Evolutionary conservation across 2,329 filamentous ascomycete species (phyloP), one percentile per base, ranked within the genome.

Genomic region (Ophiostoma triangulosporum): DNA sequence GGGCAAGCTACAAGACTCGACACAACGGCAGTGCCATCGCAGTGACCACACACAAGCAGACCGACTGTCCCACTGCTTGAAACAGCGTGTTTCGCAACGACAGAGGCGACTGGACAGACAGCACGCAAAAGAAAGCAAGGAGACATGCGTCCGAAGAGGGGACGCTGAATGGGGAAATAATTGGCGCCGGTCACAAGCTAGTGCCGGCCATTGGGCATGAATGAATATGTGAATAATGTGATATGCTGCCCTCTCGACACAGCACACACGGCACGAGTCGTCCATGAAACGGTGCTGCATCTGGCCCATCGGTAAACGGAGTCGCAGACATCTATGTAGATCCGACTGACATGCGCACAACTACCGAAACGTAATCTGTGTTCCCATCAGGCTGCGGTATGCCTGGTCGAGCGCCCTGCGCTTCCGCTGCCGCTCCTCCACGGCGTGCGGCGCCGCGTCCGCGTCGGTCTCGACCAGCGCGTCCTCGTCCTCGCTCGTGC

Each of bases 401-500:
- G 93, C 83, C 62, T 90, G 81, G 50, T 94, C 83, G 2, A 96
- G 71, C 0, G 84, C 83, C 63, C 88, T 83, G 43, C 88, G 75
- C 69, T 95, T 95, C 58, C 78, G 74, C 60, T 81, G 81, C 57
- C 72, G 75, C 51, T 70, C 68, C 57, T 74, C 77, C 0, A 65
- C 66, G 22, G 69, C 69, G n/a, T 73, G 70, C 22, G 53, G 48
- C 15, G 69, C 20, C 1, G 72, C 70, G 26, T 75, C 67, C 7
- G 65, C 64, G 24, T 65, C 66, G 4, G 65, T 62, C 15, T 69
- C 66, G 3, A 72, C 71, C 12, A 72, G 69, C 35, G 74, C 71
- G 12, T 71, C 72, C 50, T 80, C 55, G 14, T 71, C 72, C 43
- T 60, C 2, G 50, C 24, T 1, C 20, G 32, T 35, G 6, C 6